A percentile compares a stretch with the other conserved stretches of the same genome.
Evolutionary conservation across 768 basidiomycete species (phyloP).

Genomic region (Sporobolomyces phaffii): DNA sequence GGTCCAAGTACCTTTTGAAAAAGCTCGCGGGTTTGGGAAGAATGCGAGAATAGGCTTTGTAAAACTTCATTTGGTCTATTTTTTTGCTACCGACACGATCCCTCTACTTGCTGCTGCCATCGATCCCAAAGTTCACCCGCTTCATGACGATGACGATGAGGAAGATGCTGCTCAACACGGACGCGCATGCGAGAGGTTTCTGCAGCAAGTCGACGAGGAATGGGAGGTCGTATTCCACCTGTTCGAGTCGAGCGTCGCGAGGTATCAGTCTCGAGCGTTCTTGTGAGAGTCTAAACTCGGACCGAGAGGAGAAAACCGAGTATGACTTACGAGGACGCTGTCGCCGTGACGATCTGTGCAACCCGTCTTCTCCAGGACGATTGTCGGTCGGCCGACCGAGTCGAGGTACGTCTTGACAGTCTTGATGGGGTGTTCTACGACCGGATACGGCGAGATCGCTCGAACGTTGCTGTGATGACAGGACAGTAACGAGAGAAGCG

Average conservation of each 20-base stretch:
- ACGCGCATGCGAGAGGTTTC: conserved; percentile 74
- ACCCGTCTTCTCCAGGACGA: conserved; percentile 66
- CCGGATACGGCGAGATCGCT: conserved; percentile 69
- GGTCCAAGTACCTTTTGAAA: too few relatives aligned
- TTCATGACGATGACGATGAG: conserved; percentile 51
- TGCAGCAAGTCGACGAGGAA: conserved; percentile 58
- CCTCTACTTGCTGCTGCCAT: too few relatives aligned
- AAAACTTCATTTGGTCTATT: too few relatives aligned
- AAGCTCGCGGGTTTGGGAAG: too few relatives aligned
- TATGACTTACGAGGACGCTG: conserved; percentile 66
- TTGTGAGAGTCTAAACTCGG: background rate
- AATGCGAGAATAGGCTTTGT: too few relatives aligned
- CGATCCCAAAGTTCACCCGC: conserved; percentile 55
- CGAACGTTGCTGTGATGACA: conserved; percentile 49
- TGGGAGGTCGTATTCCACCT: conserved; percentile 86
- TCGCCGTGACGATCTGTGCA: conserved; percentile 74
- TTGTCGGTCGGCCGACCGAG: conserved; percentile 73
- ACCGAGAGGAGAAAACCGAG: background rate
- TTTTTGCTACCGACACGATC: too few relatives aligned
- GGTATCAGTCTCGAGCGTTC: conserved; percentile 7
- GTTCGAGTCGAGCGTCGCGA: conserved; percentile 17
- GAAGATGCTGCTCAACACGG: conserved; percentile 66
- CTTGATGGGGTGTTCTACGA: conserved; percentile 59
- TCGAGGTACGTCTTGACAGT: conserved; percentile 73
- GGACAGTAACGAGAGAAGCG: background rate